Conservation (phyloP, 179 eudicot genomes). For the Kewa caespitosa region DNA sequence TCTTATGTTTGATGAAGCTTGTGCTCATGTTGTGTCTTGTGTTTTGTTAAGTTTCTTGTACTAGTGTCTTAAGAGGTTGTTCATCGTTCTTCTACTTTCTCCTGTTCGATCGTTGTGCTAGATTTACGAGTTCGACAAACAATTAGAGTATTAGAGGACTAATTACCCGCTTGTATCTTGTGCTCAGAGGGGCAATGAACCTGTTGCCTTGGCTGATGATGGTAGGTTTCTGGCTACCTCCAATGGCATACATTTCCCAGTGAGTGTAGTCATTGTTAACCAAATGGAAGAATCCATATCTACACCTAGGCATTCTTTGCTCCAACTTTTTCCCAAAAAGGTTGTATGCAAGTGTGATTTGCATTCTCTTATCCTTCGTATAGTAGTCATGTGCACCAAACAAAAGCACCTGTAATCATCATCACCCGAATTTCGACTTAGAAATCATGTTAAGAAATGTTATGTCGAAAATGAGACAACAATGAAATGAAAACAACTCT, state of each 20-base stretch:
- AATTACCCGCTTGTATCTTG: constrained; percentile 30
- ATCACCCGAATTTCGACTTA: not conserved
- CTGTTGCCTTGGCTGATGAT: constrained; percentile 62
- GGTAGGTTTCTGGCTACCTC: constrained; percentile 32
- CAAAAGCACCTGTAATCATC: constrained; percentile 25
- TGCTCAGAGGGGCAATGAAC: constrained; percentile 42
- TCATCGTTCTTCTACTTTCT: too few relatives aligned
- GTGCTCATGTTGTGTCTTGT: too few relatives aligned
- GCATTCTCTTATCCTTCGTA: constrained; percentile 47
- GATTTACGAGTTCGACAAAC: too few relatives aligned
- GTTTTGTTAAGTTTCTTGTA: too few relatives aligned
- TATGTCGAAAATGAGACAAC: too few relatives aligned
- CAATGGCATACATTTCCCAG: constrained; percentile 44
- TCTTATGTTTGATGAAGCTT: too few relatives aligned
- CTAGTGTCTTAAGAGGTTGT: too few relatives aligned
- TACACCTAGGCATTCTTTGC: constrained; percentile 77
- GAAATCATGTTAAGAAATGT: too few relatives aligned
- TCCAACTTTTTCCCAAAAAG: constrained; percentile 57
- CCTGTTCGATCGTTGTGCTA: too few relatives aligned
- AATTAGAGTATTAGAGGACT: too few relatives aligned
- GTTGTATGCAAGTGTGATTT: constrained; percentile 72
- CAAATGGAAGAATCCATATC: constrained; percentile 66
- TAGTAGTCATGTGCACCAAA: constrained; percentile 26
- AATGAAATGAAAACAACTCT: too few relatives aligned
- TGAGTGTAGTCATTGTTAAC: constrained; percentile 78